These are phyloP conservation scores for Penicillium psychrofluorescens DNA, from an alignment of 495 filamentous ascomycete species.

Conservation along the genomic window DNA sequence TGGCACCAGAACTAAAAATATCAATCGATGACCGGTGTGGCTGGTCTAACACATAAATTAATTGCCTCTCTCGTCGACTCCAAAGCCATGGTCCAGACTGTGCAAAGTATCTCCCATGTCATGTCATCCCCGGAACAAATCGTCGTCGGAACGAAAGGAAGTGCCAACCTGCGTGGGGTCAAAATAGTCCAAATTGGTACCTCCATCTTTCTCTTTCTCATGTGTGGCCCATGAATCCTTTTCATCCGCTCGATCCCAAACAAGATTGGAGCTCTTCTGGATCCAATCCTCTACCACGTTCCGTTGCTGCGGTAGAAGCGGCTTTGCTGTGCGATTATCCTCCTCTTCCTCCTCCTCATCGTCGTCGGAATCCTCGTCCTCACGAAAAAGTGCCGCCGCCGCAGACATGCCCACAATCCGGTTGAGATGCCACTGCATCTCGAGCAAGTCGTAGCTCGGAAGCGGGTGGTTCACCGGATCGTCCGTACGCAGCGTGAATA, in stretches of 20 bases:
- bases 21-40: too few species aligned
- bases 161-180: too few species aligned
- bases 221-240: background rate
- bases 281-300: background rate
- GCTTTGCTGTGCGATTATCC: background rate
- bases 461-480: slow-evolving; percentile 4
- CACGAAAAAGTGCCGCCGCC: background rate
- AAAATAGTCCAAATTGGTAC: too few species aligned
- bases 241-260: background rate
- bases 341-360: slow-evolving; percentile 19
- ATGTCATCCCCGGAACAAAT: too few species aligned
- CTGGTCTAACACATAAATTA: too few species aligned
- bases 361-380: slow-evolving; percentile 8
- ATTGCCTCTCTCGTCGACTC: too few species aligned
- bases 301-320: background rate
- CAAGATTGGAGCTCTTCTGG: background rate
- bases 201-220: too few species aligned
- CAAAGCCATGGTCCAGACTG: too few species aligned
- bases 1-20: too few species aligned
- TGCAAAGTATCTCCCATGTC: too few species aligned
- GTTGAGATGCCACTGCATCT: slow-evolving; percentile 9
- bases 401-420: slow-evolving; percentile 6
- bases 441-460: slow-evolving; percentile 8
- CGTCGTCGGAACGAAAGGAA: too few species aligned
- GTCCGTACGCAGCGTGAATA: slow-evolving; percentile 3